Base-by-base conservation (phyloP, 495 filamentous ascomycete genomes). In the Daldinia bambusicola region DNA sequence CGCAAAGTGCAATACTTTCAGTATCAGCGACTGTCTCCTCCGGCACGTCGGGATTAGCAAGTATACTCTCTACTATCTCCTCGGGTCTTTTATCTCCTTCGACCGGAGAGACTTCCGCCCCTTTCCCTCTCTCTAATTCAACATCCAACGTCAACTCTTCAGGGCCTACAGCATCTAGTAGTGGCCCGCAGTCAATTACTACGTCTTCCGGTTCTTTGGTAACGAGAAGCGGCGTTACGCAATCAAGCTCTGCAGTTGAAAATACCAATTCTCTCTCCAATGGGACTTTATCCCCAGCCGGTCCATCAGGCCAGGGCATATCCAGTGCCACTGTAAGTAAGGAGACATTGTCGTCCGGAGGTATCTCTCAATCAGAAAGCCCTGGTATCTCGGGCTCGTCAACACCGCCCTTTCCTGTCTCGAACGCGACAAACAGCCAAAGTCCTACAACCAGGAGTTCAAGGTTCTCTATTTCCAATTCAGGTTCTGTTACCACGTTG, bases 91-190 rank as follows among this genome's bases (percentile, higher is more conserved):
- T 38, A 20, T 59, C 40, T 22, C 22, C 34, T 48, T 61, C 51
- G 5, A 60, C 31, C 43, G 26, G 22, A 16, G 66, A 36, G 30
- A 70, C 45, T 45, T 61, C 64, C 12, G 38, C 52, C 40, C 41
- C 61, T 30, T 66, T 52, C n/a, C 61, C 48, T 53, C 40, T 51
- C 9, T 60, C 50, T 4, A 71, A 64, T 16, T 73, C 62, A 14
- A 63, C 61, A 9, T 58, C 37, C 0, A 69, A 30, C 60, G 13
- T 26, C 18, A 69, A 60, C 22, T 55, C 66, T 36, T 22, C 52
- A 30, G 67, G 31, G 6, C 14, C 63, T 10, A 74, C 64, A 1
- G 13, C 12, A n/a, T 45, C 64, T 13, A 36, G 34, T 41, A 69
- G 40, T 34, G 32, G 61, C 31, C n/a, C 58, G 0, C 43, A 50